Percentiles rank a stretch among this genome's conserved stretches.
phyloP scores from a whole-genome alignment of 441 rosid genomes.

The Dalechampia spathulata region DNA sequence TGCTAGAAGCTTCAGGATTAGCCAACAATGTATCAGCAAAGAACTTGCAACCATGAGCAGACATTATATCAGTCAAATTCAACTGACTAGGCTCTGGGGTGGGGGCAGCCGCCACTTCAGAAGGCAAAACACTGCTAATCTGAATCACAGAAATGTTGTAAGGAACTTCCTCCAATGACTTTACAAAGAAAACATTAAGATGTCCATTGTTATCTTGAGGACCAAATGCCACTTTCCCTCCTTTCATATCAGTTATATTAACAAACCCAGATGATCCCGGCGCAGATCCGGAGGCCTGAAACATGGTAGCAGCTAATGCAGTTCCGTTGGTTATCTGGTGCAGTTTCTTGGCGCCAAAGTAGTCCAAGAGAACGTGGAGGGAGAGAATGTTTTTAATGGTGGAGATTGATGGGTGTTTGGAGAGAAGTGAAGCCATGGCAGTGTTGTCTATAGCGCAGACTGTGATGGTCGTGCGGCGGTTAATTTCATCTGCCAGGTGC shows the following conservation, averaged over 20 bases:
- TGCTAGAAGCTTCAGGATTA: constrained; percentile 51
- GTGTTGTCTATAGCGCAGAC: constrained; percentile 76
- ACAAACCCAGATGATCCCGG: constrained; percentile 79
- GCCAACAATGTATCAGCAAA: constrained; percentile 75
- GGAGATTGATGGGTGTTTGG: constrained; percentile 56
- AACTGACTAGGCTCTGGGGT: constrained; percentile 65
- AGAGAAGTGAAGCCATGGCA: constrained; percentile 59
- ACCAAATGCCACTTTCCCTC: constrained; percentile 89
- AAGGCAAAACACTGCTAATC: constrained; percentile 58
- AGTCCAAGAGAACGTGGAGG: constrained; percentile 80
- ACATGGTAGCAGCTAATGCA: constrained; percentile 79
- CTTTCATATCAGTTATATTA: constrained; percentile 72
- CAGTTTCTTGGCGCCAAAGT: constrained; percentile 83
- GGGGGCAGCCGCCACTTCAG: constrained; percentile 70
- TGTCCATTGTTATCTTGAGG: constrained; percentile 48
- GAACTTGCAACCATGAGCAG: constrained; percentile 83
- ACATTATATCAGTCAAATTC: constrained; percentile 71
- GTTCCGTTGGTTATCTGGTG: constrained; percentile 83
- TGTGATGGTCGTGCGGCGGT: constrained; percentile 79
- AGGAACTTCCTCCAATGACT: constrained; percentile 62
- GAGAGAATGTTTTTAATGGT: constrained; percentile 79
- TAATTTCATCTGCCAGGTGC: constrained; percentile 84
- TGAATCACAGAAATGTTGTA: constrained; percentile 84
- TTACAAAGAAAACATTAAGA: constrained; percentile 52
- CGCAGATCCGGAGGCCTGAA: constrained; percentile 84